A percentile compares a stretch with the other conserved stretches of the same genome.
These are phyloP conservation scores for Cadophora luteo-olivacea DNA, from an alignment of 2,329 filamentous ascomycete species.

Conservation along the genomic window DNA sequence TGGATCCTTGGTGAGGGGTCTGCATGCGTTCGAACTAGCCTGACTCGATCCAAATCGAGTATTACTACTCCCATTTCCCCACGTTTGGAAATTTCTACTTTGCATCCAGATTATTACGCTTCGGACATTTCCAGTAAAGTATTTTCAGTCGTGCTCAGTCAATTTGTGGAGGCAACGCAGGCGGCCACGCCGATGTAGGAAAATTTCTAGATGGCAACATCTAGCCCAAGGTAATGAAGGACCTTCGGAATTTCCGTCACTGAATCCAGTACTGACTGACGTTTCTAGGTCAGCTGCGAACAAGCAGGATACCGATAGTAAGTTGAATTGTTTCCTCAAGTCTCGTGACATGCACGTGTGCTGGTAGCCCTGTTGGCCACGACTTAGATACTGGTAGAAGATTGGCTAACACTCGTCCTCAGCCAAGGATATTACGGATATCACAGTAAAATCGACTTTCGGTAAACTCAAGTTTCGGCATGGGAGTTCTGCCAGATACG, in stretches of 20 bases:
- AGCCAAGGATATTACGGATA: not conserved
- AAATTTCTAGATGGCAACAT: slow-evolving; percentile 21
- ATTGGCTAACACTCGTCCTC: not conserved
- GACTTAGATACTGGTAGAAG: not conserved
- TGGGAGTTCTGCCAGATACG: slow-evolving; percentile 45
- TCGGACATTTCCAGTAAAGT: too few relatives aligned
- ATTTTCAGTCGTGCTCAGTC: too few relatives aligned
- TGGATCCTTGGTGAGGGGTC: not conserved
- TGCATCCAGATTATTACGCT: not conserved
- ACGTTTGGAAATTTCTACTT: slow-evolving; percentile 23
- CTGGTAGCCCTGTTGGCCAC: not conserved
- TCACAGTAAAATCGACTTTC: slow-evolving; percentile 17
- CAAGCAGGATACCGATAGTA: slow-evolving; percentile 9
- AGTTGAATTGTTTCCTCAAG: not conserved
- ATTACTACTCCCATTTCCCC: slow-evolving; percentile 23
- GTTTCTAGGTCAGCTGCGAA: not conserved
- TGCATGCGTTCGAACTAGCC: slow-evolving; percentile 7
- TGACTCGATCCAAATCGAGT: slow-evolving; percentile 18
- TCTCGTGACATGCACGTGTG: not conserved
- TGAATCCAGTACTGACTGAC: too few relatives aligned
- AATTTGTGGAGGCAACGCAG: too few relatives aligned
- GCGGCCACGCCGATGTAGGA: too few relatives aligned
- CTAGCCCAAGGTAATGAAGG: slow-evolving; percentile 22
- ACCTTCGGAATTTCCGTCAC: too few relatives aligned
- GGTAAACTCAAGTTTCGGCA: slow-evolving; percentile 41